Evolutionary conservation across 129 eudicot genomes (phyloP).

Genomic region (Centella asiatica): DNA sequence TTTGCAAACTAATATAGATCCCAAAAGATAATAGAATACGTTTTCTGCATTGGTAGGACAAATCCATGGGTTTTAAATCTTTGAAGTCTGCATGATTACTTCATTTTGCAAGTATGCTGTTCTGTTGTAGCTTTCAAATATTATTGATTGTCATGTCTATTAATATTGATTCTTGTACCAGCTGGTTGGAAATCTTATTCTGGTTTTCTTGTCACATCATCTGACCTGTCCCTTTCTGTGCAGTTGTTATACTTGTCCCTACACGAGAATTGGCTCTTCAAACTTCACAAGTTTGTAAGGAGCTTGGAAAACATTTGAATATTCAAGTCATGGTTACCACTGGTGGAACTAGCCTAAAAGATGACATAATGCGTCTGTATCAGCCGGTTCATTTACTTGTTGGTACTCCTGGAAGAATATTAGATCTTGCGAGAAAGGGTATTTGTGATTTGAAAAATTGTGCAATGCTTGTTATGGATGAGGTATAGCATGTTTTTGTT

Average conservation of each 20-base stretch:
- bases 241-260: conserved; percentile 29
- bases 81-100: not conserved
- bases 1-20: too few relatives aligned
- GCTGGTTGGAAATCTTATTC: not conserved
- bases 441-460: conserved; percentile 19
- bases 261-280: conserved; percentile 28
- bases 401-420: conserved; percentile 23
- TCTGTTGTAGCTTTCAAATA: not conserved
- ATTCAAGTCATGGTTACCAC: conserved; percentile 27
- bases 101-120: not conserved
- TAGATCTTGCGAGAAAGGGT: conserved; percentile 22
- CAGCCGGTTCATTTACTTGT: conserved; percentile 26
- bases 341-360: conserved; percentile 28
- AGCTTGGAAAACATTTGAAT: conserved; percentile 23
- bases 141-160: too few relatives aligned
- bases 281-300: conserved; percentile 24
- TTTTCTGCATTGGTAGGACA: too few relatives aligned
- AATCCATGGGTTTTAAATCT: too few relatives aligned
- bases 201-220: not conserved
- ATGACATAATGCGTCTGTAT: conserved; percentile 27
- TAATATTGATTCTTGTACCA: not conserved
- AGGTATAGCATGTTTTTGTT: conserved; percentile 4
- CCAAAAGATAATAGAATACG: too few relatives aligned
- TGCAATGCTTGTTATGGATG: conserved; percentile 23
- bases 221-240: not conserved